Conservation (phyloP, 768 basidiomycete genomes). For the Omphalotus guepiniiformis region DNA sequence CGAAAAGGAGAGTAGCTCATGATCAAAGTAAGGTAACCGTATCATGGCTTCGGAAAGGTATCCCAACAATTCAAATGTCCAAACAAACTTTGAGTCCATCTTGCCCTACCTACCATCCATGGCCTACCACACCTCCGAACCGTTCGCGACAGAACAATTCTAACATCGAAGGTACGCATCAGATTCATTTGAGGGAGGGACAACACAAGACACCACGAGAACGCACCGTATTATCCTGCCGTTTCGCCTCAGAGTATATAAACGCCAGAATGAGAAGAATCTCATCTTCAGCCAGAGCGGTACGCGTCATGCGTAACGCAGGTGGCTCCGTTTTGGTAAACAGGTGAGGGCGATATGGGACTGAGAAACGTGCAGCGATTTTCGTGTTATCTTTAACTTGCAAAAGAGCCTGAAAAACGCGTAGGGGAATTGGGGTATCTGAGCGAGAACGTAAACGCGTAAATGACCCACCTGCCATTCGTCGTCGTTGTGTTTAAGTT, state of each 20-base stretch:
- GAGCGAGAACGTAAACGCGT: too few relatives aligned
- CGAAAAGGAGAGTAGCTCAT: too few relatives aligned
- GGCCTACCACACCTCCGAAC: conserved; percentile 13
- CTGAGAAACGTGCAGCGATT: conserved; percentile 35
- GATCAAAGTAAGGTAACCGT: too few relatives aligned
- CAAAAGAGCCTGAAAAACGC: too few relatives aligned
- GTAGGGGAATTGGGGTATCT: too few relatives aligned
- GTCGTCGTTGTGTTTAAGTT: conserved; percentile 34
- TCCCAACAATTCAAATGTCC: too few relatives aligned
- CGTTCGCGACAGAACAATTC: conserved; percentile 15
- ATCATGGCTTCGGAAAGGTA: too few relatives aligned
- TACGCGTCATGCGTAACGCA: conserved; percentile 33
- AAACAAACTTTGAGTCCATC: too few relatives aligned
- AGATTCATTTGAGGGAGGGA: background rate
- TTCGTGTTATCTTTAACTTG: too few relatives aligned
- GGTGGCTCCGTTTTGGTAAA: conserved; percentile 41
- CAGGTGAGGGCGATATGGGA: conserved; percentile 46
- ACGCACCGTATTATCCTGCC: conserved; percentile 35
- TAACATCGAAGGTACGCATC: too few relatives aligned
- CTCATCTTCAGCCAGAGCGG: conserved; percentile 37
- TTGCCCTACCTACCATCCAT: too few relatives aligned
- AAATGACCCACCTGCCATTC: conserved; percentile 41
- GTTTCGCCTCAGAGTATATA: conserved; percentile 35
- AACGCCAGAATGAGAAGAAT: conserved; percentile 36
- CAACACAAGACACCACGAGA: background rate